A percentile compares a stretch with the other conserved stretches of the same genome.
These are phyloP conservation scores for Castanospermum australe DNA, from an alignment of 306 rosid species.

Conservation along the genomic window DNA sequence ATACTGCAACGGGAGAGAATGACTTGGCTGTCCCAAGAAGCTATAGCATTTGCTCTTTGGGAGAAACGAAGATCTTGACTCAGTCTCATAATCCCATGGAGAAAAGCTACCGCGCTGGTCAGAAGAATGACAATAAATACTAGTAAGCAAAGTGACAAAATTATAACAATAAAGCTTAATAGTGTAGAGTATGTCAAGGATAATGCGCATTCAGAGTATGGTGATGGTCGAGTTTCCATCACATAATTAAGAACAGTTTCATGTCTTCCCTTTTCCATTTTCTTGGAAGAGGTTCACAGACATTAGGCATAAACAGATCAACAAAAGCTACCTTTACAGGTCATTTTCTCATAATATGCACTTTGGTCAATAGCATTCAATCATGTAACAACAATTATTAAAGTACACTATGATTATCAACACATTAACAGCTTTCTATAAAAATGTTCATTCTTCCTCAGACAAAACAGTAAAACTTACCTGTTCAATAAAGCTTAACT, in stretches of 20 bases:
- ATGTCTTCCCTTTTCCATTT: not conserved
- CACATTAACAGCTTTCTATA: too few relatives aligned
- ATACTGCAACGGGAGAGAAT: slow-evolving; percentile 29
- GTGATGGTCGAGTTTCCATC: not conserved
- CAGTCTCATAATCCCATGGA: slow-evolving; percentile 26
- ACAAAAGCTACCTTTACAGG: not conserved
- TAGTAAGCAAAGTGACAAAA: not conserved
- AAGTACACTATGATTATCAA: not conserved
- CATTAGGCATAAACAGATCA: not conserved
- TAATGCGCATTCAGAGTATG: not conserved
- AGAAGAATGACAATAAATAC: not conserved
- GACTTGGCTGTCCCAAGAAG: slow-evolving; percentile 34
- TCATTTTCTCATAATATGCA: not conserved
- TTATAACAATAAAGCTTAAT: not conserved
- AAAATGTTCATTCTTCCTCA: not conserved
- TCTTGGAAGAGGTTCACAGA: not conserved
- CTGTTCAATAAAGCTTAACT: slow-evolving; percentile 43
- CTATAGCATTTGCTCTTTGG: slow-evolving; percentile 32
- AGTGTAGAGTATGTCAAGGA: slow-evolving; percentile 3
- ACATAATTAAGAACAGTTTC: not conserved
- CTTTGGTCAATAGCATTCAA: slow-evolving; percentile 6
- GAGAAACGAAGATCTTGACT: slow-evolving; percentile 28
- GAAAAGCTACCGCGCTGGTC: not conserved
- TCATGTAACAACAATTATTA: not conserved
- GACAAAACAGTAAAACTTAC: slow-evolving; percentile 31